Evolutionary conservation across 176 grass and related monocot species (phyloP).

Genomic region (Aegilops tauschii): DNA sequence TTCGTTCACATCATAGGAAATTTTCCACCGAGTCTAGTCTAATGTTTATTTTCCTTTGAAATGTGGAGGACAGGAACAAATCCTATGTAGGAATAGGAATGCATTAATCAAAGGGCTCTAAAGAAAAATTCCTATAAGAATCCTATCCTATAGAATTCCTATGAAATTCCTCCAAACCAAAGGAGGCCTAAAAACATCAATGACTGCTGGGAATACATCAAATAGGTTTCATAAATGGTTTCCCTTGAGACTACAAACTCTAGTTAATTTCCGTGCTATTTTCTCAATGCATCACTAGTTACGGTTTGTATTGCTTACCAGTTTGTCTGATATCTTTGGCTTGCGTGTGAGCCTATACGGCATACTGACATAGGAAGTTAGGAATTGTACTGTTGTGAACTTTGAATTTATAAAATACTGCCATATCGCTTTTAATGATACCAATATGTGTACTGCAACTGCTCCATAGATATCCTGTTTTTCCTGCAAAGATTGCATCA

Average conservation of each 20-base stretch:
- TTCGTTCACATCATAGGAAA: too few species aligned
- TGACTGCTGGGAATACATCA: neutral
- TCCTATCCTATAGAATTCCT: too few species aligned
- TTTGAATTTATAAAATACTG: neutral
- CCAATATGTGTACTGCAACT: neutral
- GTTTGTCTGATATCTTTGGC: neutral
- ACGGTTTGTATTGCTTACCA: neutral
- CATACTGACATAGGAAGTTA: neutral
- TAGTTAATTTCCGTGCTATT: conserved; percentile 6
- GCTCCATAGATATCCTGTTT: neutral
- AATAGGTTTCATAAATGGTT: neutral
- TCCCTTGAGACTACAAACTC: neutral
- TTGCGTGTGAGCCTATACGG: neutral
- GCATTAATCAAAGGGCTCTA: too few species aligned
- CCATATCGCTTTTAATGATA: neutral
- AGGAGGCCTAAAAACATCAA: neutral
- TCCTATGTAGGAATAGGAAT: too few species aligned
- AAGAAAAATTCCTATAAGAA: too few species aligned
- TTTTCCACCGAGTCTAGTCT: too few species aligned
- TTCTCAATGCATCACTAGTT: neutral
- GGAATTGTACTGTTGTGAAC: neutral
- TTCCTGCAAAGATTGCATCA: conserved; percentile 8
- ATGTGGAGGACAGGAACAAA: too few species aligned
- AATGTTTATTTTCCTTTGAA: too few species aligned
- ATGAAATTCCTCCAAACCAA: too few species aligned